These are phyloP conservation scores for Ploettnerulaceae sp. DNA, from an alignment of 2,329 filamentous ascomycete genomes.

Conservation along the genomic window DNA sequence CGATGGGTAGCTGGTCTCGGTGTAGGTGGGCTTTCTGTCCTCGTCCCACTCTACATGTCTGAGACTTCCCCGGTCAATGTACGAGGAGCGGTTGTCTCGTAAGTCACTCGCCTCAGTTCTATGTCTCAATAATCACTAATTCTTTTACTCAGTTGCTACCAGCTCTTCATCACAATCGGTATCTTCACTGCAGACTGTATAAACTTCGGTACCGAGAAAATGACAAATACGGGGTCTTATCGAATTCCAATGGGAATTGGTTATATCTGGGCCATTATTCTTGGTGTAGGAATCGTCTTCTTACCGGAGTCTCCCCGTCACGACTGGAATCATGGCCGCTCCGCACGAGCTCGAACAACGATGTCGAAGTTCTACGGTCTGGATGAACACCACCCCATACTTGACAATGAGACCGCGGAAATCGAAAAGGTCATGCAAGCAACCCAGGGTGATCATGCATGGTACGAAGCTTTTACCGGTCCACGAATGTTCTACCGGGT, in stretches of 20 bases:
- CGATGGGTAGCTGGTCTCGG: conserved; percentile 63
- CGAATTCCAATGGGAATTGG: conserved; percentile 56
- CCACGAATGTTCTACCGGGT: conserved; percentile 61
- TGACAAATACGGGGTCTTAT: conserved; percentile 47
- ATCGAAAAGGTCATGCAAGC: conserved; percentile 41
- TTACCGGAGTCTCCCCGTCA: conserved; percentile 55
- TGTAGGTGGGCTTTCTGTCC: conserved; percentile 60
- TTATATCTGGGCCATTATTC: conserved; percentile 47
- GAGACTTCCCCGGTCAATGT: conserved; percentile 59
- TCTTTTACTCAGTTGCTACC: conserved; percentile 54
- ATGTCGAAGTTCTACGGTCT: conserved; percentile 50
- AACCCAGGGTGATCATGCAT: conserved; percentile 52
- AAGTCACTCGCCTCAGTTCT: neutral
- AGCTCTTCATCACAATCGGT: conserved; percentile 68
- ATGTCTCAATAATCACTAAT: neutral
- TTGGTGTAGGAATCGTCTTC: conserved; percentile 48
- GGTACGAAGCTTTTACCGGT: conserved; percentile 55
- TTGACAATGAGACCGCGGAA: conserved; percentile 47
- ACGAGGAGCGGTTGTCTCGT: conserved; percentile 54
- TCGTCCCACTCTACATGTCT: conserved; percentile 63
- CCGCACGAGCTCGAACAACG: conserved; percentile 45
- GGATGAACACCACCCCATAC: conserved; percentile 43
- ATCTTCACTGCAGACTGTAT: conserved; percentile 55
- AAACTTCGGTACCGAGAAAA: conserved; percentile 44
- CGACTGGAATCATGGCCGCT: conserved; percentile 44